A percentile compares a stretch with the other conserved stretches of the same genome.
Conservation (phyloP, 2,329 filamentous ascomycete species). For the Elsinoe fawcettii region DNA sequence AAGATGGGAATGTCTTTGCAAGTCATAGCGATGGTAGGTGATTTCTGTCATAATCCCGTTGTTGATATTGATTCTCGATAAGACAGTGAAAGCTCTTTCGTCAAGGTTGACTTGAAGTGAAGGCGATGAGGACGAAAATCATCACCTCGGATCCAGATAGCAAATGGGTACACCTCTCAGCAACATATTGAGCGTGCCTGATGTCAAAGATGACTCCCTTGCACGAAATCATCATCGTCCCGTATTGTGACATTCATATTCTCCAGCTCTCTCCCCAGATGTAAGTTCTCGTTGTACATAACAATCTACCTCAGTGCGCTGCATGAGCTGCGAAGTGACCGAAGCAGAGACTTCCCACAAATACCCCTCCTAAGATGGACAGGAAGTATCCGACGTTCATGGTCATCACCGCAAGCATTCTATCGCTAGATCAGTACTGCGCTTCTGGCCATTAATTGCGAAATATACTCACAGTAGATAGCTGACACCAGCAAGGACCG, state of each 20-base stretch:
- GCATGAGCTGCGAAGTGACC: conserved; percentile 55
- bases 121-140: not conserved
- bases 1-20: not conserved
- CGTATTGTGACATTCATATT: not conserved
- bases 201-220: not conserved
- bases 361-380: conserved; percentile 68
- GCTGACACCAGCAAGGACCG: conserved; percentile 63
- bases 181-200: not conserved
- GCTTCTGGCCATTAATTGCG: not conserved
- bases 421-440: conserved; percentile 36
- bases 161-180: not conserved
- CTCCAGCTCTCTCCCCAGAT: not conserved
- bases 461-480: conserved; percentile 68
- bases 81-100: not conserved
- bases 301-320: not conserved
- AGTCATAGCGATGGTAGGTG: not conserved
- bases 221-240: too few relatives aligned
- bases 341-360: conserved; percentile 72
- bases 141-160: not conserved
- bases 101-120: not conserved
- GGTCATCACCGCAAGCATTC: conserved; percentile 89
- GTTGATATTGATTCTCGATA: not conserved
- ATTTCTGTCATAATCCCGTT: not conserved
- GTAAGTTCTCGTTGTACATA: not conserved
- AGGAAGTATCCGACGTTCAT: conserved; percentile 80